These are phyloP conservation scores for Pseudognaphalium luteoalbum DNA, from an alignment of 129 eudicot genomes.

Conservation along the genomic window DNA sequence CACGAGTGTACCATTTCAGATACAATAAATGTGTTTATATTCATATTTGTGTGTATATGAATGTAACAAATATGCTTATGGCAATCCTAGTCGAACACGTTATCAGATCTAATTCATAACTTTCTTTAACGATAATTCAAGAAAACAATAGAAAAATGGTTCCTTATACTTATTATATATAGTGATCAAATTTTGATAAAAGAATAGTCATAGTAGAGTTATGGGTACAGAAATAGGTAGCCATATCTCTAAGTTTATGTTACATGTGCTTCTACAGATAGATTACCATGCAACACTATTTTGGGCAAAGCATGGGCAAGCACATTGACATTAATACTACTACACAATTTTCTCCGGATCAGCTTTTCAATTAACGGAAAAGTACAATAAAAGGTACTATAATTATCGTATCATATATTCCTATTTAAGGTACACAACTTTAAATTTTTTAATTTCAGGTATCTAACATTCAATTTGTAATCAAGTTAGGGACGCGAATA, in stretches of 20 bases:
- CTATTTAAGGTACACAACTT: too few species aligned
- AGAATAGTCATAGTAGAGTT: constrained; percentile 28
- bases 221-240: constrained; percentile 33
- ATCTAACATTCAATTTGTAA: too few species aligned
- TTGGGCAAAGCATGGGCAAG: constrained; percentile 34
- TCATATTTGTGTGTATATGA: background rate
- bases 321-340: constrained; percentile 18
- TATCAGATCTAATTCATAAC: background rate
- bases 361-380: too few species aligned
- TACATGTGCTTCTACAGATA: constrained; percentile 24
- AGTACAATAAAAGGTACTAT: too few species aligned
- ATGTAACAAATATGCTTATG: background rate
- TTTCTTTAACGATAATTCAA: too few species aligned
- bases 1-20: background rate
- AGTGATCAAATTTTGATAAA: background rate
- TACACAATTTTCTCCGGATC: background rate
- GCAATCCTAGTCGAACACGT: background rate
- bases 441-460: too few species aligned
- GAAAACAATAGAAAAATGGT: background rate
- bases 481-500: too few species aligned
- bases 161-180: too few species aligned
- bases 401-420: too few species aligned
- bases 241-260: constrained; percentile 27
- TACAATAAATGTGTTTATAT: background rate
- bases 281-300: constrained; percentile 21